These are phyloP conservation scores for Eucalyptus erythrocorys DNA, from an alignment of 345 rosid genomes.

Conservation along the genomic window DNA sequence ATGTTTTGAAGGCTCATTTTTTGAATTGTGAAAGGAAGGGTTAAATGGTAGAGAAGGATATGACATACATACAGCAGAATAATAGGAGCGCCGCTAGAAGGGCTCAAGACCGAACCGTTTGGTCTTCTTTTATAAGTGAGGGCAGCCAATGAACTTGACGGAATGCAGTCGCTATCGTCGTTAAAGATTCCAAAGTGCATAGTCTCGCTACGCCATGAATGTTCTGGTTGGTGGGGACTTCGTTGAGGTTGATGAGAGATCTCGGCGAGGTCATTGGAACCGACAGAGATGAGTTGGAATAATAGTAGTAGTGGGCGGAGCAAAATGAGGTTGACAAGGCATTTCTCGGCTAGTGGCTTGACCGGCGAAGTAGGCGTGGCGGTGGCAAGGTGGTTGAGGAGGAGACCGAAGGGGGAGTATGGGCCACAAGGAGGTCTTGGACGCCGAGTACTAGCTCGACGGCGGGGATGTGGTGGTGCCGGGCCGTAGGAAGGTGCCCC, in stretches of 20 bases:
- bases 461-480: slow-evolving; percentile 15
- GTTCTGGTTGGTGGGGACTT: slow-evolving; percentile 12
- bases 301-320: not conserved
- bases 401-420: slow-evolving; percentile 33
- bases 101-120: not conserved
- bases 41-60: not conserved
- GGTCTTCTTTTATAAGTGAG: slow-evolving; percentile 31
- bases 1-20: not conserved
- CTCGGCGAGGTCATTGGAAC: not conserved
- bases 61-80: slow-evolving; percentile 4
- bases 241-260: slow-evolving; percentile 37
- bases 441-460: slow-evolving; percentile 8
- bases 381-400: slow-evolving; percentile 15
- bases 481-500: slow-evolving; percentile 73
- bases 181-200: not conserved
- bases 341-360: not conserved
- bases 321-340: not conserved
- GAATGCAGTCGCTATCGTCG: not conserved
- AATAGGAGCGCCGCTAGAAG: not conserved
- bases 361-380: not conserved
- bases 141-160: not conserved
- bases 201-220: not conserved
- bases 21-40: not conserved
- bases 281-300: not conserved
- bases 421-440: slow-evolving; percentile 10